Conservation (phyloP, 352 stramenopile genomes). For the Phytopythium sindhum region DNA sequence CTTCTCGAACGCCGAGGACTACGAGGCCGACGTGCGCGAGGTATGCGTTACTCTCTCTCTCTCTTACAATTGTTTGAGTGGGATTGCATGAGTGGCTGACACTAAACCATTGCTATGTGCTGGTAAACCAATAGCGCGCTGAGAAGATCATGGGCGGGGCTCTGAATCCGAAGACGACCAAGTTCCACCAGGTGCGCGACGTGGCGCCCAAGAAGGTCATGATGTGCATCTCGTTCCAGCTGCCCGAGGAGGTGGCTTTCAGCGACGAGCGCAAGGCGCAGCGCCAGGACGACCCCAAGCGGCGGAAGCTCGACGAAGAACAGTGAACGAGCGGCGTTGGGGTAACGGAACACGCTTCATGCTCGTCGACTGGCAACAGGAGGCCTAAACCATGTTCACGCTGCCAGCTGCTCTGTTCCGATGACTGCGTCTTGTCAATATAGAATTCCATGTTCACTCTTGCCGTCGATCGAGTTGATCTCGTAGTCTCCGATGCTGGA, state of each 20-base stretch:
- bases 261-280: constrained; percentile 39
- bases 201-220: constrained; percentile 97
- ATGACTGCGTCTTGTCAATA: background rate
- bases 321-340: constrained; percentile 4
- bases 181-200: constrained; percentile 91
- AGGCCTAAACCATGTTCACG: background rate
- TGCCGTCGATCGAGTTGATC: background rate
- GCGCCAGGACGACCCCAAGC: constrained; percentile 41
- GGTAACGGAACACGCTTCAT: background rate
- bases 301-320: constrained; percentile 32
- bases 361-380: background rate
- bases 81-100: background rate
- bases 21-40: constrained; percentile 65
- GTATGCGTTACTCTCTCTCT: constrained; percentile 20
- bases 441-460: constrained; percentile 4
- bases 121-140: constrained; percentile 34
- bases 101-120: constrained; percentile 10
- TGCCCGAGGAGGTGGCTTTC: constrained; percentile 79
- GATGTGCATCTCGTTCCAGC: constrained; percentile 94
- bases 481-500: background rate
- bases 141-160: constrained; percentile 60
- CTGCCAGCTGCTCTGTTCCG: background rate
- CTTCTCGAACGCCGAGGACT: constrained; percentile 87
- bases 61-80: background rate
- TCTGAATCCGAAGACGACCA: constrained; percentile 45